Conservation (phyloP, 1,284 basidiomycete genomes). For the Cyathus olla region DNA sequence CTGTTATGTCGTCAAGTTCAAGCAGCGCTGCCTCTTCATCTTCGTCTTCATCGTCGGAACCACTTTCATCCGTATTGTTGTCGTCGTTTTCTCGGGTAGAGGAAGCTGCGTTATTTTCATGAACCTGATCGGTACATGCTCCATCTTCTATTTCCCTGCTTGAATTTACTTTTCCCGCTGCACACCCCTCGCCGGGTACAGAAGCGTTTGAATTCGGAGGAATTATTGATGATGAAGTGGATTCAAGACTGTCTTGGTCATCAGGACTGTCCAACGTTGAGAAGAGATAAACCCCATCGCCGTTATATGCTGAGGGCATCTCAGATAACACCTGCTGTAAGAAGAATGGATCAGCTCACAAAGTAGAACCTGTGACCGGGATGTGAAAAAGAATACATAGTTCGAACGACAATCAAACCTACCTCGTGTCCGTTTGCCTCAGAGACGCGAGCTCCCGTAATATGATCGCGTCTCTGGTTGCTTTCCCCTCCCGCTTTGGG, state of each 20-base stretch:
- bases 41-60: constrained; percentile 48
- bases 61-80: constrained; percentile 27
- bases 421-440: constrained; percentile 85
- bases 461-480: constrained; percentile 64
- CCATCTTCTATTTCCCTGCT: no score
- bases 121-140: no score
- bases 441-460: constrained; percentile 87
- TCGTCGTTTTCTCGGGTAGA: neutral
- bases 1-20: constrained; percentile 36
- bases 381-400: constrained; percentile 12
- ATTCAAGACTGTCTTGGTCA: constrained; percentile 21
- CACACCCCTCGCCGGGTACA: no score
- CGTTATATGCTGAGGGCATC: constrained; percentile 71
- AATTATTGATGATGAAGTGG: constrained; percentile 22
- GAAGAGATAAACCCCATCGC: constrained; percentile 85
- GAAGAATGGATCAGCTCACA: constrained; percentile 48
- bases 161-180: no score
- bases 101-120: no score
- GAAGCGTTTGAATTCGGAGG: constrained; percentile 25
- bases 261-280: constrained; percentile 79
- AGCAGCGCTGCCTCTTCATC: constrained; percentile 43
- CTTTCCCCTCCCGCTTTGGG: constrained; percentile 39
- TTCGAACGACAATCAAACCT: constrained; percentile 16
- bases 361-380: constrained; percentile 57
- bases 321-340: constrained; percentile 10